Evolutionary conservation across 306 rosid species (phyloP).

Genomic region (Pyrus communis): DNA sequence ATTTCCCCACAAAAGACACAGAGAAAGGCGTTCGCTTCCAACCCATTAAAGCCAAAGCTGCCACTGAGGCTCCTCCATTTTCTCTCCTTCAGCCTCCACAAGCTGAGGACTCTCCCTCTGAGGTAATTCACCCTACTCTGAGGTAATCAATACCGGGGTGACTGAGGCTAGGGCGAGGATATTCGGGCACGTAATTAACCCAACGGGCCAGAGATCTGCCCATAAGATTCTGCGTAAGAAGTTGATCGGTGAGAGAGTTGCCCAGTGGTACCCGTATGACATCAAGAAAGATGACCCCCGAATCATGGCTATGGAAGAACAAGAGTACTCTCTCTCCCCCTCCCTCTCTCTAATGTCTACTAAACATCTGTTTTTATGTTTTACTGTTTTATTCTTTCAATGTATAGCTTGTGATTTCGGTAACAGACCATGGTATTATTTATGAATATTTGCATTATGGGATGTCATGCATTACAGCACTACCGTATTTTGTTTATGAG

Average conservation of each 20-base stretch:
- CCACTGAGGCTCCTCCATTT: conserved; percentile 42
- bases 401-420: not conserved
- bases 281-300: conserved; percentile 68
- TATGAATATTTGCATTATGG: not conserved
- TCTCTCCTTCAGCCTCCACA: conserved; percentile 53
- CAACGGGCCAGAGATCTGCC: conserved; percentile 50
- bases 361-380: not conserved
- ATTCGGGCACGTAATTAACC: conserved; percentile 74
- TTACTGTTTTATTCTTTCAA: not conserved
- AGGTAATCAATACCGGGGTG: conserved; percentile 48
- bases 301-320: conserved; percentile 63
- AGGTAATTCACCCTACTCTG: conserved; percentile 30
- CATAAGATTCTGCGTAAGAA: conserved; percentile 79
- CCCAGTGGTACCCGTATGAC: conserved; percentile 82
- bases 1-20: conserved; percentile 16
- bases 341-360: not conserved
- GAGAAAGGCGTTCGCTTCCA: conserved; percentile 22
- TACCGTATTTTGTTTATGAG: not conserved
- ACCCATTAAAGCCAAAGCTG: conserved; percentile 54
- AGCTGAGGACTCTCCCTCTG: conserved; percentile 46
- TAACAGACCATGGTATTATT: not conserved
- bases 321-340: conserved; percentile 47
- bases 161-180: conserved; percentile 68
- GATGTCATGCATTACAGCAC: not conserved
- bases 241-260: conserved; percentile 77